These are phyloP conservation scores for Penicillium hordei DNA, from an alignment of 2,329 filamentous ascomycete genomes.

Conservation along the genomic window DNA sequence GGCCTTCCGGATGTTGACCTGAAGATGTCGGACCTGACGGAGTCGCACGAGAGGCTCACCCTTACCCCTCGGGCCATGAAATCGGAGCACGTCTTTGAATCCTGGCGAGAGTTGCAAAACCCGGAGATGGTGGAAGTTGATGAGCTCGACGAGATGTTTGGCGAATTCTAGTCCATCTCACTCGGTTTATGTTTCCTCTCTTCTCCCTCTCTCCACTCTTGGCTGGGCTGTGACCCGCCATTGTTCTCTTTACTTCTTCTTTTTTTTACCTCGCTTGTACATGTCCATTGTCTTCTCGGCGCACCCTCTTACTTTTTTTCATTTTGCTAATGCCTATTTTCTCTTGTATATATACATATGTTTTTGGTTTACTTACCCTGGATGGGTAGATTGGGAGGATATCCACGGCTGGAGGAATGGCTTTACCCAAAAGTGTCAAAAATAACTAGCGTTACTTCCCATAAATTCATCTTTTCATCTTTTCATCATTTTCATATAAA, in stretches of 20 bases:
- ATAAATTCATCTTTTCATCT: slow-evolving; percentile 3
- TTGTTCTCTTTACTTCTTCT: slow-evolving; percentile 9
- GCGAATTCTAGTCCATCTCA: slow-evolving; percentile 60
- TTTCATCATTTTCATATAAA: neutral
- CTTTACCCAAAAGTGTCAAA: slow-evolving; percentile 15
- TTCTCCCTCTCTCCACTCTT: slow-evolving; percentile 20
- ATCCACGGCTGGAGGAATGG: slow-evolving; percentile 13
- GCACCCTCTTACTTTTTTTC: slow-evolving; percentile 6
- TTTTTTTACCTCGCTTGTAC: slow-evolving; percentile 18
- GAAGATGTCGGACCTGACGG: slow-evolving; percentile 37
- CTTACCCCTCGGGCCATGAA: slow-evolving; percentile 31
- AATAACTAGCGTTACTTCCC: slow-evolving; percentile 11
- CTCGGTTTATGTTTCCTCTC: neutral
- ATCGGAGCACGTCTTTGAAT: slow-evolving; percentile 45
- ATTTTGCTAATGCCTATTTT: slow-evolving; percentile 19
- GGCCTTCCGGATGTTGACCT: slow-evolving; percentile 37
- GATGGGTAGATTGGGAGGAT: slow-evolving; percentile 22
- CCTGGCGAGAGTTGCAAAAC: slow-evolving; percentile 65
- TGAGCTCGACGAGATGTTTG: slow-evolving; percentile 85
- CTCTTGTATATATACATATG: slow-evolving; percentile 28
- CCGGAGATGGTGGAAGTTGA: slow-evolving; percentile 90
- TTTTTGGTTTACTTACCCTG: slow-evolving; percentile 21
- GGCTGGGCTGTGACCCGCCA: slow-evolving; percentile 16
- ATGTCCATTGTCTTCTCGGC: slow-evolving; percentile 19
- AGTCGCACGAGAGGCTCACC: slow-evolving; percentile 48